phyloP scores from a whole-genome alignment of 1,284 basidiomycete species.

The Cronartium ribicola region DNA sequence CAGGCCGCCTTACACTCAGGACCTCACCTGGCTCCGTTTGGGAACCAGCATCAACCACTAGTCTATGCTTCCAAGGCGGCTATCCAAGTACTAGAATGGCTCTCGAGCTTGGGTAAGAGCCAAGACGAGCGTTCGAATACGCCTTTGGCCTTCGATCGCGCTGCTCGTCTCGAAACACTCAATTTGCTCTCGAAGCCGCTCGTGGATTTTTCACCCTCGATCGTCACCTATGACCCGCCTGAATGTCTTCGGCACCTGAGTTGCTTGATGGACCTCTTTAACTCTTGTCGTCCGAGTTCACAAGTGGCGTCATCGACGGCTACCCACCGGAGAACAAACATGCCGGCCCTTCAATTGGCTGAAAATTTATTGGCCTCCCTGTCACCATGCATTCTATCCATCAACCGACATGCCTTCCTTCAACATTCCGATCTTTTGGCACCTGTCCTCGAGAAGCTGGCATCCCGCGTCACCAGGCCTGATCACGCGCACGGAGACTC shows the following conservation, averaged over 20 bases:
- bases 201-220: neutral
- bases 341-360: neutral
- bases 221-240: neutral
- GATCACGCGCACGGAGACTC: neutral
- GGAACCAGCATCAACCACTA: neutral
- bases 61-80: neutral
- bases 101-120: neutral
- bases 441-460: neutral
- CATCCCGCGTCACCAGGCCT: neutral
- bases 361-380: neutral
- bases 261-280: neutral
- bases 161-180: slow-evolving; percentile 15
- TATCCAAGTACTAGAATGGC: neutral
- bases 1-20: neutral
- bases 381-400: slow-evolving; percentile 7
- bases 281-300: neutral
- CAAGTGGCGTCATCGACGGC: neutral
- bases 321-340: neutral
- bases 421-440: neutral
- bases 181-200: neutral
- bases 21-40: neutral
- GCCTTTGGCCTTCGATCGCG: neutral
- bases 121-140: neutral
- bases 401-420: neutral
- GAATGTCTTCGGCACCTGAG: neutral